Base-by-base conservation (phyloP, 2,329 filamentous ascomycete genomes). In the Lachnellula hyalina region DNA sequence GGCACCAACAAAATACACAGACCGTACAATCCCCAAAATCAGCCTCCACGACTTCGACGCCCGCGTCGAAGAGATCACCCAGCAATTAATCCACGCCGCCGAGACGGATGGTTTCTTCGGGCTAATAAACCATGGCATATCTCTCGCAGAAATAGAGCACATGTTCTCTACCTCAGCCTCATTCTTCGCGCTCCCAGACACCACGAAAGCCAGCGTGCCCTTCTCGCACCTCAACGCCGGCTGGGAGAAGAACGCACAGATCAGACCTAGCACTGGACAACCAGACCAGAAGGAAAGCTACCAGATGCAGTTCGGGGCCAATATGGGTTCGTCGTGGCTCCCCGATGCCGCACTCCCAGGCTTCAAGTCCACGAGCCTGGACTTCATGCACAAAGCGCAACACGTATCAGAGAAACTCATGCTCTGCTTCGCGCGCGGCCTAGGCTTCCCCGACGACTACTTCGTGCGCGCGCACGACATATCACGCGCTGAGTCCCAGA, bases 31-130 rank as follows among this genome's bases (percentile, higher is more conserved):
- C 49, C 45, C 47, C 47, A 38, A 17, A 7, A 23, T 49, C 19
- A 14, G 6, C 19, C 32, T 49, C 17, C 28, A 49, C 47, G 19
- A 23, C 47, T 23, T 82, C 61, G 71, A 76, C 32, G 61, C 64
- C n/a, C 75, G 81, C 45, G 74, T 81, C 60, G 74, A 78, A 51
- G 72, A 77, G 44, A 83, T 84, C 60, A 81, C 79, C 0, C 52
- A 65, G 1, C 67, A 83, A 57, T 72, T 83, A 7, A 70, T 79
- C 57, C 55, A 74, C 35, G 80, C 81, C 4, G 77, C 81, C 0
- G 78, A 83, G 59, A 80, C 79, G 6, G 77, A 78, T 40, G 81
- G 81, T 8, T 84, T 84, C 72, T 84, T 84, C 67, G 76, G 73
- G 23, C 61, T 84, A 2, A 69, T 76, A 19, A 74, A 83, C 61